Evolutionary conservation across 2,329 filamentous ascomycete genomes (phyloP).

Genomic region (Neonectria neomacrospora): DNA sequence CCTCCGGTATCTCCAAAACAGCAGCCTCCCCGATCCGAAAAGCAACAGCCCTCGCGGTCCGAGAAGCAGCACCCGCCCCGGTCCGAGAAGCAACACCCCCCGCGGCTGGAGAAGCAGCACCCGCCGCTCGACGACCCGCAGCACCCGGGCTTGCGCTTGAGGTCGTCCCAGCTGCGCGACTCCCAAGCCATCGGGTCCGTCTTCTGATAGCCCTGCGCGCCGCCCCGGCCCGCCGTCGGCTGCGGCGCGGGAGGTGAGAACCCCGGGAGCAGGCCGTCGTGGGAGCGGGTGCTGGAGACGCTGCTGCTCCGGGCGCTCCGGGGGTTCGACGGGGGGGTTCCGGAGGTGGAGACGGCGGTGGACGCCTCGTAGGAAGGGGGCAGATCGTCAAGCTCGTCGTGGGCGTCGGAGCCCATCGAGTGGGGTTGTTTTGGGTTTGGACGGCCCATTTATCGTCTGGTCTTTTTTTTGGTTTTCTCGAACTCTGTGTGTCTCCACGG

Average conservation of each 20-base stretch:
- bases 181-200: conserved; percentile 22
- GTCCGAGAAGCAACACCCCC: conserved; percentile 22
- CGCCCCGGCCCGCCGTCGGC: not conserved
- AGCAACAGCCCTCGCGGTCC: conserved; percentile 21
- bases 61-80: conserved; percentile 23
- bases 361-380: conserved; percentile 26
- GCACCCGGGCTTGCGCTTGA: conserved; percentile 17
- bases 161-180: conserved; percentile 12
- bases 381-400: conserved; percentile 18
- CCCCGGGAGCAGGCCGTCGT: conserved; percentile 6
- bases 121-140: conserved; percentile 25
- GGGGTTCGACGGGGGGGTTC: not conserved
- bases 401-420: not conserved
- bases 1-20: conserved; percentile 14
- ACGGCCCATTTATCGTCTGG: conserved; percentile 8
- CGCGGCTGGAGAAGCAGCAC: conserved; percentile 24
- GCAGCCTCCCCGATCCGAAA: conserved; percentile 21
- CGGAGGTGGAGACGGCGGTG: conserved; percentile 1
- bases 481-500: not conserved
- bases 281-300: conserved; percentile 15
- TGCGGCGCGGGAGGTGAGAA: not conserved
- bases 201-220: conserved; percentile 9
- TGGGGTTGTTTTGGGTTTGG: conserved; percentile 11
- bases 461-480: not conserved
- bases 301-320: conserved; percentile 13